Evolutionary conservation across 768 basidiomycete species (phyloP).

Genomic region (Suillus variegatus): DNA sequence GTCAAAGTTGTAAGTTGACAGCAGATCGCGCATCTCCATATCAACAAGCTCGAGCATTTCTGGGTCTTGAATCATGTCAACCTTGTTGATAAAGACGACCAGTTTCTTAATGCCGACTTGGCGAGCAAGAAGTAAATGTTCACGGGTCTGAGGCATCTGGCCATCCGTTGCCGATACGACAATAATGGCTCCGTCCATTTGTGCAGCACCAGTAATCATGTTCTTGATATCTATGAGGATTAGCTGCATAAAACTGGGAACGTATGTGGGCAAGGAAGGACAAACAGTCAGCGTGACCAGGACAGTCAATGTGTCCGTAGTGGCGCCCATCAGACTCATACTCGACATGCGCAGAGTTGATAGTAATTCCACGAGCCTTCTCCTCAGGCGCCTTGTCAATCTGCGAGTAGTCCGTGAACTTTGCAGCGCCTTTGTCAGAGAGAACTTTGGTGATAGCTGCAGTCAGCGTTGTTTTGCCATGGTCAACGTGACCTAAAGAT

Average conservation of each 20-base stretch:
- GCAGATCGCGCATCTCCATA: slow-evolving; percentile 99
- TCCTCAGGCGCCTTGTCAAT: slow-evolving; percentile 99
- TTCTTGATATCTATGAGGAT: slow-evolving; percentile 79
- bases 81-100: slow-evolving; percentile 99
- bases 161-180: slow-evolving; percentile 99
- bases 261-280: slow-evolving; percentile 13
- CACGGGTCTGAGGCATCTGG: slow-evolving; percentile 99
- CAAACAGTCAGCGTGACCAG: slow-evolving; percentile 93
- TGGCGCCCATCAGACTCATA: slow-evolving; percentile 91
- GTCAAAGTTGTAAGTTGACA: slow-evolving; percentile 91
- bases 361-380: slow-evolving; percentile 99
- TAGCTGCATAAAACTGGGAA: slow-evolving; percentile 11
- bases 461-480: slow-evolving; percentile 97
- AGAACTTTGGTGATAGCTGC: slow-evolving; percentile 96
- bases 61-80: slow-evolving; percentile 93
- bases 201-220: slow-evolving; percentile 99
- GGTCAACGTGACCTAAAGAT: slow-evolving; percentile 84
- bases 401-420: slow-evolving; percentile 93
- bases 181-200: slow-evolving; percentile 95
- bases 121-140: slow-evolving; percentile 95
- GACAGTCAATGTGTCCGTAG: slow-evolving; percentile 98
- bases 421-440: slow-evolving; percentile 66
- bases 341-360: slow-evolving; percentile 98
- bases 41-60: slow-evolving; percentile 99
- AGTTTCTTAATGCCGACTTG: slow-evolving; percentile 98